Evolutionary conservation across 495 filamentous ascomycete species (phyloP).

Genomic region (Talaromyces ruber): DNA sequence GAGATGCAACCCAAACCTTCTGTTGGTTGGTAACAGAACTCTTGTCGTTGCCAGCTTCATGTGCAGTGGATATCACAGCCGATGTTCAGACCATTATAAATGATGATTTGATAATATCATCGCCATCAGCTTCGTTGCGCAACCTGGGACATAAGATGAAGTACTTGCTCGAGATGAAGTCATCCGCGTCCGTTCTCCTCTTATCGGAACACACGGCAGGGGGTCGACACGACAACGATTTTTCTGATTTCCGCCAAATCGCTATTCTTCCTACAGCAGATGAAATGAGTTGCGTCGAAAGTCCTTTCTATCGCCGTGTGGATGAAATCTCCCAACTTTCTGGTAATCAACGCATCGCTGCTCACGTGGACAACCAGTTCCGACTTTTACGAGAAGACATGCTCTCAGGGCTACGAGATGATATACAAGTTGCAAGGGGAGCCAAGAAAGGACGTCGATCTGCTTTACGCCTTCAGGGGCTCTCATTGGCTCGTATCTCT

Average conservation of each 20-base stretch:
- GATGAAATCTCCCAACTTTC: slow-evolving; percentile 21
- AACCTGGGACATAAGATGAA: slow-evolving; percentile 36
- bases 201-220: slow-evolving; percentile 22
- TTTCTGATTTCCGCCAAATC: slow-evolving; percentile 50
- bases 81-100: slow-evolving; percentile 22
- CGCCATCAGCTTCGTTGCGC: slow-evolving; percentile 17
- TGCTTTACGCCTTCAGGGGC: slow-evolving; percentile 15
- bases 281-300: slow-evolving; percentile 38
- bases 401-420: slow-evolving; percentile 56
- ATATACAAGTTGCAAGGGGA: slow-evolving; percentile 37
- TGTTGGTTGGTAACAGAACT: slow-evolving; percentile 54
- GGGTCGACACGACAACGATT: slow-evolving; percentile 76
- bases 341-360: slow-evolving; percentile 26
- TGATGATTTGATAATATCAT: slow-evolving; percentile 21
- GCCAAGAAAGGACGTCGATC: slow-evolving; percentile 31
- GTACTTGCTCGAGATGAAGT: slow-evolving; percentile 22
- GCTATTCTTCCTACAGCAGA: slow-evolving; percentile 59
- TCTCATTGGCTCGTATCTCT: slow-evolving; percentile 21
- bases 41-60: slow-evolving; percentile 29
- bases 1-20: slow-evolving; percentile 35
- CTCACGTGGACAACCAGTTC: slow-evolving; percentile 71
- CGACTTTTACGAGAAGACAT: slow-evolving; percentile 71
- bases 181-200: not conserved
- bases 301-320: slow-evolving; percentile 49
- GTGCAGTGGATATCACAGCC: slow-evolving; percentile 11